phyloP scores from a whole-genome alignment of 129 eudicot species.

The Tanacetum coccineum region DNA sequence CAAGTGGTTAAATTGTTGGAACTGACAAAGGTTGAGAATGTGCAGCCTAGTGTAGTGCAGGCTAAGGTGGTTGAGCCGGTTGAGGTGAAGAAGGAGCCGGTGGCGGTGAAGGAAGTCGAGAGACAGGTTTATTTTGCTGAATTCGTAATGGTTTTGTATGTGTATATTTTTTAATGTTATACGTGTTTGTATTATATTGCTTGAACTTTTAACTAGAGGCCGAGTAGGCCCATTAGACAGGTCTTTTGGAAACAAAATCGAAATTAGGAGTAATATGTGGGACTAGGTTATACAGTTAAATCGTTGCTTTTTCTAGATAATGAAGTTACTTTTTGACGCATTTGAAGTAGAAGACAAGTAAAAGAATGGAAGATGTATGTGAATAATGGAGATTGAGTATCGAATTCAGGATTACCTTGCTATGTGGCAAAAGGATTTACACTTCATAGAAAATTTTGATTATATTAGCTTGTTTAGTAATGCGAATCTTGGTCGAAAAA shows the following conservation, averaged over 20 bases:
- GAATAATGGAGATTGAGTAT: slow-evolving; percentile 10
- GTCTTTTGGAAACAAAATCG: background rate
- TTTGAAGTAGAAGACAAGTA: background rate
- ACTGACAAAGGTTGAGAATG: slow-evolving; percentile 38
- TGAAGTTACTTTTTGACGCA: background rate
- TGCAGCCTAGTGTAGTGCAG: slow-evolving; percentile 16
- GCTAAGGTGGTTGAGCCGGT: slow-evolving; percentile 47
- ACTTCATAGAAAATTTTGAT: background rate
- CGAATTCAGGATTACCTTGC: background rate
- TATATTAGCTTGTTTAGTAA: background rate
- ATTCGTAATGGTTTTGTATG: background rate
- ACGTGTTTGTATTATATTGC: background rate
- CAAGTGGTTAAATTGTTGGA: slow-evolving; percentile 49
- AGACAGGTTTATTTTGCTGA: slow-evolving; percentile 54
- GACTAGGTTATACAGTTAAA: slow-evolving; percentile 10
- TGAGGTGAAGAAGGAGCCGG: slow-evolving; percentile 37
- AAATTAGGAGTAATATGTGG: background rate
- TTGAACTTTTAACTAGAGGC: background rate
- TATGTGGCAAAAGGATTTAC: slow-evolving; percentile 3
- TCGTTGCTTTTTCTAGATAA: slow-evolving; percentile 10
- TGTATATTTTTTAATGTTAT: background rate
- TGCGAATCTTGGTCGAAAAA: background rate
- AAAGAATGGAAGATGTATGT: background rate
- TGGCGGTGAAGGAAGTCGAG: slow-evolving; percentile 37
- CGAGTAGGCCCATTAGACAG: background rate